Evolutionary conservation across 108 stramenopile genomes (phyloP).

Genomic region (Bacterosira constricta): DNA sequence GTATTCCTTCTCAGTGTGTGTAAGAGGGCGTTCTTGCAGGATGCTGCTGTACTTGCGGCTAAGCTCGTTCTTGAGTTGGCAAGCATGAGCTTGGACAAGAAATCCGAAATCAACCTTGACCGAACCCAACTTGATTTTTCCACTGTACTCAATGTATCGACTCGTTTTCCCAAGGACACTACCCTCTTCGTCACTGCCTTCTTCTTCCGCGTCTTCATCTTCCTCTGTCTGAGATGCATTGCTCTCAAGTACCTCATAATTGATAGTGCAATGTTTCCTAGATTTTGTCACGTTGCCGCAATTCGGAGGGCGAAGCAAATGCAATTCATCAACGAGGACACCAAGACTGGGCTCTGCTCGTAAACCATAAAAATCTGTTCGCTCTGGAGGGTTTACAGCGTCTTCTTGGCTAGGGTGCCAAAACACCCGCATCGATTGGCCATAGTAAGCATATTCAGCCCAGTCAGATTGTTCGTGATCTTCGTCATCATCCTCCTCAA

Average conservation of each 20-base stretch:
- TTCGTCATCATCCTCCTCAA: not conserved
- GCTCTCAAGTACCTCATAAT: too few species aligned
- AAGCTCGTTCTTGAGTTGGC: not conserved
- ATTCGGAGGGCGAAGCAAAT: not conserved
- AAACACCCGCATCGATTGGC: slow-evolving; percentile 11
- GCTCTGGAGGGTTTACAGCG: not conserved
- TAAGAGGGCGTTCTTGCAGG: slow-evolving; percentile 13
- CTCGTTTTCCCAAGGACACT: not conserved
- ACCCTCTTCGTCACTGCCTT: slow-evolving; percentile 6
- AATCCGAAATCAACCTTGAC: slow-evolving; percentile 12
- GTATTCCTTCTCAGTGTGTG: slow-evolving; percentile 15
- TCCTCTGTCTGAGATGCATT: not conserved
- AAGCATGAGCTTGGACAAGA: slow-evolving; percentile 9
- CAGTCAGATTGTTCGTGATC: not conserved
- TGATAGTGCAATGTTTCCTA: too few species aligned
- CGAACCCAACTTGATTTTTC: not conserved
- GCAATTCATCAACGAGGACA: slow-evolving; percentile 1
- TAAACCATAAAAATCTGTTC: slow-evolving; percentile 4
- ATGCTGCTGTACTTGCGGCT: not conserved
- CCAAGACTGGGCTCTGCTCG: not conserved
- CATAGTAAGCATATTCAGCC: slow-evolving; percentile 9
- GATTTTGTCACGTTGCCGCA: too few species aligned
- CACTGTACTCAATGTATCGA: not conserved
- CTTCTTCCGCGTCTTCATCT: slow-evolving; percentile 12
- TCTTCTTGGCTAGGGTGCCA: slow-evolving; percentile 19